Conservation (phyloP, 306 rosid species). For the Trifolium dubium region DNA sequence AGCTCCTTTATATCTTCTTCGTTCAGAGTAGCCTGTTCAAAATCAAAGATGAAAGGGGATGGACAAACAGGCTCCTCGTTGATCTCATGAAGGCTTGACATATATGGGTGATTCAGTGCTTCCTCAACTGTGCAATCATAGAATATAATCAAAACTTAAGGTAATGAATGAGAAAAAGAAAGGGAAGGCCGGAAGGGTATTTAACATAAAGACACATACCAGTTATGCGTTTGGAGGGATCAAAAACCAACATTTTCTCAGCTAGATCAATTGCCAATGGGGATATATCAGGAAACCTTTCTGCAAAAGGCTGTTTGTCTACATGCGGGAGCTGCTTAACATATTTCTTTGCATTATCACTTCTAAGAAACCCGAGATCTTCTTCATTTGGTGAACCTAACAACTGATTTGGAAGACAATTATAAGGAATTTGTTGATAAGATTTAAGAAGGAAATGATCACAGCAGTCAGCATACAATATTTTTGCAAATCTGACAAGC, state of each 20-base stretch:
- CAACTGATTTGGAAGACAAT: constrained; percentile 53
- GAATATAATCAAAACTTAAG: constrained; percentile 29
- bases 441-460: constrained; percentile 11
- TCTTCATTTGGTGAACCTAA: constrained; percentile 90
- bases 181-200: background rate
- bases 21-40: constrained; percentile 70
- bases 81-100: constrained; percentile 91
- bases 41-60: constrained; percentile 79
- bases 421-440: constrained; percentile 31
- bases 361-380: constrained; percentile 90
- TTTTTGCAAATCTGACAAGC: constrained; percentile 13
- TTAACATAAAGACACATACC: constrained; percentile 55
- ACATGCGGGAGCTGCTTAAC: constrained; percentile 83
- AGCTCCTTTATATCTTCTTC: constrained; percentile 97
- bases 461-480: constrained; percentile 25
- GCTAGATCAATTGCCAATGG: constrained; percentile 88
- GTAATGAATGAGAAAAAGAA: constrained; percentile 16
- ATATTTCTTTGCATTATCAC: constrained; percentile 92
- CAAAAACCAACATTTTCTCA: constrained; percentile 87
- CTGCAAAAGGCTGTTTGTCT: constrained; percentile 69
- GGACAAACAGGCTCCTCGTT: constrained; percentile 94
- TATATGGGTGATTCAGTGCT: constrained; percentile 88
- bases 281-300: constrained; percentile 67
- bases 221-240: constrained; percentile 88
- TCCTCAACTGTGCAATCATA: constrained; percentile 68